Base-by-base conservation (phyloP, 2,329 filamentous ascomycete species). In the Geosmithia morbida region DNA sequence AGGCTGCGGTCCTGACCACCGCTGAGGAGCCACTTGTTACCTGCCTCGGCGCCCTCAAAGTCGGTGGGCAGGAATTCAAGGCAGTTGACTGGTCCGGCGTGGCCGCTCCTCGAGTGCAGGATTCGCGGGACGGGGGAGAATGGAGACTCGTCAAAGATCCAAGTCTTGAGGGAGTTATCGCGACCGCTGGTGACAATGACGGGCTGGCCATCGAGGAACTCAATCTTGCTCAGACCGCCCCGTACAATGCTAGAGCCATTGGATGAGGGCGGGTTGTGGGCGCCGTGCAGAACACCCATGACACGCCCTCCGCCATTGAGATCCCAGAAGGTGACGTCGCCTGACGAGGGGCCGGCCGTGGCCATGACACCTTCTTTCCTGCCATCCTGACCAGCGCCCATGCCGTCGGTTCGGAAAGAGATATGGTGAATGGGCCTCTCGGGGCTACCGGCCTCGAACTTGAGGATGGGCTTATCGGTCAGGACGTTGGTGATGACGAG, bases 251-350 rank as follows among this genome's bases (percentile, higher is more conserved):
- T 26, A 2, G 65, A 64, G 2, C 72, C 72, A 18, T 72, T 66
- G 39, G 62, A 61, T 1, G 75, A 74, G 4, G 85, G 83, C 6
- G 85, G 83, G 54, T 88, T 87, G 61, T 98, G 92, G 1, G 90
- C 92, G 48, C 87, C 85, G 54, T 89, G 80, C 37, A 98, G 71
- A 13, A 94, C 78, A 44, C 92, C 89, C 66, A 85, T 86, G 48
- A 95, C 81, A 55, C 87, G 81, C 5, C 88, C 88, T 16, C 88
- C 88, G 39, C 84, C 75, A 60, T 96, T 96, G 48, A 98, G 71
- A 61, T 98, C 92, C 92, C 92, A 98, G 53, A 98, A 83, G 0
- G 87, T 94, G 43, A 98, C 77, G 62, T 98, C 92, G 33, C 92
- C 90, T 51, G 77, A 89, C 3, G 77, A 72, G 22, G 72, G 70